phyloP scores from a whole-genome alignment of 1,284 basidiomycete genomes.

The Ceratobasidium sp. region DNA sequence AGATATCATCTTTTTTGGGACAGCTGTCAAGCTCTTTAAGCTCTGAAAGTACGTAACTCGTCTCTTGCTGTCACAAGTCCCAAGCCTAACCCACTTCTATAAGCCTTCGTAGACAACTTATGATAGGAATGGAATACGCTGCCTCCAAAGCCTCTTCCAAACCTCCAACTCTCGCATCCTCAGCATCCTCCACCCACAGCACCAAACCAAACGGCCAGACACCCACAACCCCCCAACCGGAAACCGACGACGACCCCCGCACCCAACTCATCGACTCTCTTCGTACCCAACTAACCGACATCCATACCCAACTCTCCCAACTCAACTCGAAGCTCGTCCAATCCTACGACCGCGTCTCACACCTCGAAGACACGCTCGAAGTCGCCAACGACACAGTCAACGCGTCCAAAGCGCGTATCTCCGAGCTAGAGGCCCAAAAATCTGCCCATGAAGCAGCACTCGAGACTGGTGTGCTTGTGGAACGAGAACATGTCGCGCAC shows the following conservation, averaged over 20 bases:
- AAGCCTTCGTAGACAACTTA: background rate
- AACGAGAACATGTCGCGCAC: constrained; percentile 88
- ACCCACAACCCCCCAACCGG: background rate
- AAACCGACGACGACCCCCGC: constrained; percentile 67
- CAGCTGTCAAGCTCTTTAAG: constrained; percentile 4
- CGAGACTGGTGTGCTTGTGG: constrained; percentile 91
- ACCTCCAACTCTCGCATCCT: constrained; percentile 26
- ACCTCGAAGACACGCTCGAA: constrained; percentile 92
- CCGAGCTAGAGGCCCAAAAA: constrained; percentile 79
- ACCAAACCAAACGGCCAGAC: constrained; percentile 34
- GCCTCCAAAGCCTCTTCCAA: constrained; percentile 30
- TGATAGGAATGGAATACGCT: constrained; percentile 39
- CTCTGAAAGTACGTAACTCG: constrained; percentile 28
- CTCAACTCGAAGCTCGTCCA: constrained; percentile 93
- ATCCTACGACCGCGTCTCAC: constrained; percentile 91
- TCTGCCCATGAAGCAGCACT: constrained; percentile 82
- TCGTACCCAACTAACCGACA: constrained; percentile 83
- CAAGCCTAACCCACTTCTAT: background rate
- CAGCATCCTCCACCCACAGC: constrained; percentile 30
- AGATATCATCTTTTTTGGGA: background rate
- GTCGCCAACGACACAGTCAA: constrained; percentile 71
- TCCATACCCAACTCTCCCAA: constrained; percentile 89
- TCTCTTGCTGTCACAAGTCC: background rate
- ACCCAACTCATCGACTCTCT: constrained; percentile 82
- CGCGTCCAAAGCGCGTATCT: constrained; percentile 71